Base-by-base conservation (phyloP, 2,329 filamentous ascomycete genomes). In the Penicillium concentricum region DNA sequence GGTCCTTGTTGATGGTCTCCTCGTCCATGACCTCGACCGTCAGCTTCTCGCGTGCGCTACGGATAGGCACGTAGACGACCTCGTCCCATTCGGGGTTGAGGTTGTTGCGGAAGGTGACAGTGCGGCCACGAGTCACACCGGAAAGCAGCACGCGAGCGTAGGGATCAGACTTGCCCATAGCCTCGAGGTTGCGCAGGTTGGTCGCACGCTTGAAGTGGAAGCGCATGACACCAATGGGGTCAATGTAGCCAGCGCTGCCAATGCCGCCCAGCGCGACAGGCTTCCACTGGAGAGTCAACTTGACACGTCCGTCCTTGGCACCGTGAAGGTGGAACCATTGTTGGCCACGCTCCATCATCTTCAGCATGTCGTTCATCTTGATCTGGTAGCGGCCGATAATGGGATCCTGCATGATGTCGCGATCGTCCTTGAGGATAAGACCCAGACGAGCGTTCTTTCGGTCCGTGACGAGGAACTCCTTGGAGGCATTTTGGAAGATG, bases 1-100 rank as follows among this genome's bases (percentile, higher is more conserved):
- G 88, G 73, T 99, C 94, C 72, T 92, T 94, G 67, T 91, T 91
- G 69, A 97, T 82, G 65, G 87, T 92, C 76, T 99, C 94, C 59
- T 94, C 87, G 67, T 99, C 94, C 93, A 99, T 96, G 62, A 97
- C 92, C 74, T 99, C 94, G 18, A 99, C 78, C 1, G 87, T 86
- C 30, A 99, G 80, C 69, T 89, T 91, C 72, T 99, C 94, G 32
- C 91, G 88, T 15, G 84, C 68, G 7, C 88, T 92, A 72, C 97
- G 93, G 56, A 99, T 84, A 1, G 95, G 93, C 0, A 99, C 83
- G 70, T 99, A 99, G 22, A 97, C 84, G 24, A 99, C 87, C 75
- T 99, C 94, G 68, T 99, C 92, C 87, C 90, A 99, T 51, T 94
- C 89, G 2, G 94, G 94, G 71, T 96, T 91, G 56, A 99, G 85